Percentiles rank a stretch among this genome's conserved stretches.
Conservation (phyloP, 2,329 filamentous ascomycete genomes). For the Colletotrichum navitas region DNA sequence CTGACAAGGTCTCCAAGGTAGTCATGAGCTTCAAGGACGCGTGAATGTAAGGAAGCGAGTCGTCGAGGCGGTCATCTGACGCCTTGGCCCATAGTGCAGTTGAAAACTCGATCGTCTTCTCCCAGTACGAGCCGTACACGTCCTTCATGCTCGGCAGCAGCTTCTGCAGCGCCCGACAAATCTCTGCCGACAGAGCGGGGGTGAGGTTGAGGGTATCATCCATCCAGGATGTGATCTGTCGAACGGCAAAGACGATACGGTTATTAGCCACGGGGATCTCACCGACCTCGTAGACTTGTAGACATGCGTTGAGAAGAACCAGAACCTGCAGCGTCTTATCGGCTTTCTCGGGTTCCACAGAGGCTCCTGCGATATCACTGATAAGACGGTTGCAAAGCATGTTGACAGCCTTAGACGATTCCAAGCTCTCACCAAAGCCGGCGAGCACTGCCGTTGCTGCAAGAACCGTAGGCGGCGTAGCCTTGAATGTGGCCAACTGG, state of each 20-base stretch:
- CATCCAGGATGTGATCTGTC: slow-evolving; percentile 81
- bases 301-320: slow-evolving; percentile 66
- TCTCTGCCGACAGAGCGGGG: slow-evolving; percentile 60
- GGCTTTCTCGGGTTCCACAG: slow-evolving; percentile 57
- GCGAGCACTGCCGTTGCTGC: slow-evolving; percentile 63
- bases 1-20: slow-evolving; percentile 72
- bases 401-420: slow-evolving; percentile 61
- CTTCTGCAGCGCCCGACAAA: slow-evolving; percentile 68
- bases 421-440: slow-evolving; percentile 65
- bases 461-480: slow-evolving; percentile 60
- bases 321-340: slow-evolving; percentile 63
- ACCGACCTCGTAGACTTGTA: slow-evolving; percentile 64
- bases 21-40: slow-evolving; percentile 79
- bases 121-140: slow-evolving; percentile 92
- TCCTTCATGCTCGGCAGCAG: slow-evolving; percentile 82
- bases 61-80: slow-evolving; percentile 56
- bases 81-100: slow-evolving; percentile 68
- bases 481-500: slow-evolving; percentile 61
- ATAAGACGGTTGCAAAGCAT: slow-evolving; percentile 71
- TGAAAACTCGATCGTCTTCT: slow-evolving; percentile 71
- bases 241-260: slow-evolving; percentile 84
- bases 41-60: slow-evolving; percentile 73
- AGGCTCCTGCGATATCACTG: slow-evolving; percentile 69
- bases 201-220: slow-evolving; percentile 62
- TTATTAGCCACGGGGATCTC: slow-evolving; percentile 72